phyloP scores from a whole-genome alignment of 768 basidiomycete species.

The Suillus paluster region DNA sequence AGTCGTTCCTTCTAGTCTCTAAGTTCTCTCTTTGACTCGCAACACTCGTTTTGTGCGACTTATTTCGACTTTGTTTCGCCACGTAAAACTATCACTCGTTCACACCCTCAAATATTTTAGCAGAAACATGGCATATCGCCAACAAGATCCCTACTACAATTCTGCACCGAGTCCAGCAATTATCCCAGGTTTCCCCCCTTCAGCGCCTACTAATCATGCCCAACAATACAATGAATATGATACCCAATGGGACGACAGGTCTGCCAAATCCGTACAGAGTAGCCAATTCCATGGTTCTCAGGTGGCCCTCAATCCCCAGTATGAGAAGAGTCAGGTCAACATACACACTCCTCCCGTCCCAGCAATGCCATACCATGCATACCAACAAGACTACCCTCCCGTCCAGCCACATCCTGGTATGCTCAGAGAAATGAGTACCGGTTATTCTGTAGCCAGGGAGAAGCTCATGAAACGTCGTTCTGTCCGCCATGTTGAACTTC shows the following conservation, averaged over 20 bases:
- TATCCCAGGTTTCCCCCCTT: constrained; percentile 42
- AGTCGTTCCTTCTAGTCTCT: constrained; percentile 21
- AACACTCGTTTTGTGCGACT: constrained; percentile 6
- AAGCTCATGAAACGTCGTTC: constrained; percentile 85
- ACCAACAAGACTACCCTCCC: constrained; percentile 63
- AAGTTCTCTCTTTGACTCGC: not conserved
- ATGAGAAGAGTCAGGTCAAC: constrained; percentile 59
- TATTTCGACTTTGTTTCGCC: not conserved
- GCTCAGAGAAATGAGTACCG: constrained; percentile 51
- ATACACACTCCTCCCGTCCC: constrained; percentile 55
- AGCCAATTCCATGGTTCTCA: constrained; percentile 67
- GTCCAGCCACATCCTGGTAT: constrained; percentile 50
- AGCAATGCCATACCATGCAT: constrained; percentile 49
- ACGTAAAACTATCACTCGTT: not conserved
- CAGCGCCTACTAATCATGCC: constrained; percentile 28
- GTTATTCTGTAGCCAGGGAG: constrained; percentile 72
- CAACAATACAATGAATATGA: constrained; percentile 49
- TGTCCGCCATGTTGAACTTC: constrained; percentile 77
- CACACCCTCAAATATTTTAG: not conserved
- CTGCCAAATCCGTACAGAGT: constrained; percentile 66
- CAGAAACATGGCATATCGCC: constrained; percentile 55
- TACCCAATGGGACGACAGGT: constrained; percentile 53
- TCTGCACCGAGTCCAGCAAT: constrained; percentile 27
- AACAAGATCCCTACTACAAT: constrained; percentile 55
- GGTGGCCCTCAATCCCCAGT: constrained; percentile 65